Base-by-base conservation (phyloP, 2,329 filamentous ascomycete species). In the Pezicula neosporulosa region DNA sequence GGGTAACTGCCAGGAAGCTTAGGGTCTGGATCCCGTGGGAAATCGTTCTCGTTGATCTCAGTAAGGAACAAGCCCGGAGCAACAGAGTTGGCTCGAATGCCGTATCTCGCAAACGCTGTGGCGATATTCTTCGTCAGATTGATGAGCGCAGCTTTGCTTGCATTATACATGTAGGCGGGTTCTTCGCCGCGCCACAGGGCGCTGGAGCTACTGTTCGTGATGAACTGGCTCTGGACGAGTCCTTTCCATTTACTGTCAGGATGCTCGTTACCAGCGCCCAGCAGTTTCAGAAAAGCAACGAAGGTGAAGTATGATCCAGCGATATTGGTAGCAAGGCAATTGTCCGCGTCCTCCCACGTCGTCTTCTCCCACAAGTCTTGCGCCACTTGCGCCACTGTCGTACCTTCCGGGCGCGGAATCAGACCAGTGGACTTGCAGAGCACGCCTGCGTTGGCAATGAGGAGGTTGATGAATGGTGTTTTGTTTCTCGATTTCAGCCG, bases 61-160 rank as follows among this genome's bases (percentile, higher is more conserved):
- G 76, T 82, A 0, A 81, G 80, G 72, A 83, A 85, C 68, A 82
- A 82, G 13, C 81, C 81, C 0, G 81, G 81, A 59, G 78, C 81
- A 64, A 84, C 77, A 44, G 75, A 76, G 67, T 84, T 84, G 56
- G 37, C 44, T 10, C 49, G 45, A 44, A 51, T 51, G 37, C 49
- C 36, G 43, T 51, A 37, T 48, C 37, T 43, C 13, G 43, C 44
- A 43, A 36, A 48, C 27, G 28, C 36, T n/a, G 45, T 36, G 27
- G 49, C 33, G 24, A 51, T 35, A 27, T 38, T 42, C 45, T 48
- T 71, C 6, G 72, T 76, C 62, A 76, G 60, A 44, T 68, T 67
- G 6, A 73, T 68, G 1, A 75, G 65, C 1, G 71, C 73, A 4
- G 72, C 68, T 48, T 75, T 76, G 6, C 70, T 70, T 3, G 70